phyloP scores from a whole-genome alignment of 352 stramenopile genomes.

The Pythium sukuiense region DNA sequence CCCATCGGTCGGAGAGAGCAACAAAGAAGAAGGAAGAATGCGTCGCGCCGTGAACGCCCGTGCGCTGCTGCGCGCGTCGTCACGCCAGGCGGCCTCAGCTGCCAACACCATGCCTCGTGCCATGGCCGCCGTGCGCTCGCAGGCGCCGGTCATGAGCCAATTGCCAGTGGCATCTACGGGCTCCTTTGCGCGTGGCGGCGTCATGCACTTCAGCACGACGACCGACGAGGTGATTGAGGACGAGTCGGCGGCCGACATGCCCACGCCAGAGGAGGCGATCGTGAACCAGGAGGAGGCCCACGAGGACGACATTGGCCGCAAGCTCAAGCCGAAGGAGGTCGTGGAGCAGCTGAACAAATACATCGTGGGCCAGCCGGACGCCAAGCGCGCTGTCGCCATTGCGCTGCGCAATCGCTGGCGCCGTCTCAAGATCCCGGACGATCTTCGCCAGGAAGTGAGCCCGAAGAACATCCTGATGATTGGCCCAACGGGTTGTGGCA shows the following conservation, averaged over 20 bases:
- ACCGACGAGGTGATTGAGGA: conserved; percentile 17
- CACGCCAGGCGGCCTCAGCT: conserved; percentile 12
- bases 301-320: conserved; percentile 66
- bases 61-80: conserved; percentile 42
- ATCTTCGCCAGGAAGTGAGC: conserved; percentile 90
- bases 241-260: conserved; percentile 5
- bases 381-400: conserved; percentile 98
- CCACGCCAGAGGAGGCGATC: conserved; percentile 21
- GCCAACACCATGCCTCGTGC: conserved; percentile 3
- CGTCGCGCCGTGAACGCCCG: conserved; percentile 44
- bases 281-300: conserved; percentile 33
- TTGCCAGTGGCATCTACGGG: conserved; percentile 5
- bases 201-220: conserved; percentile 34
- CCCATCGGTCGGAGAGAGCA: conserved; percentile 15
- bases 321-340: conserved; percentile 92
- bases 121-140: neutral
- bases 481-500: conserved; percentile 97
- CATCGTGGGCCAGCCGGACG: conserved; percentile 97
- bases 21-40: conserved; percentile 40
- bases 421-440: conserved; percentile 93
- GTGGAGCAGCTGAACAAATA: conserved; percentile 96
- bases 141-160: neutral
- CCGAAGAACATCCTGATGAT: conserved; percentile 99
- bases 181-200: conserved; percentile 9
- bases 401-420: conserved; percentile 98